phyloP scores from a whole-genome alignment of 2,329 filamentous ascomycete genomes.

The Aspergillus oerlinghausenensis region DNA sequence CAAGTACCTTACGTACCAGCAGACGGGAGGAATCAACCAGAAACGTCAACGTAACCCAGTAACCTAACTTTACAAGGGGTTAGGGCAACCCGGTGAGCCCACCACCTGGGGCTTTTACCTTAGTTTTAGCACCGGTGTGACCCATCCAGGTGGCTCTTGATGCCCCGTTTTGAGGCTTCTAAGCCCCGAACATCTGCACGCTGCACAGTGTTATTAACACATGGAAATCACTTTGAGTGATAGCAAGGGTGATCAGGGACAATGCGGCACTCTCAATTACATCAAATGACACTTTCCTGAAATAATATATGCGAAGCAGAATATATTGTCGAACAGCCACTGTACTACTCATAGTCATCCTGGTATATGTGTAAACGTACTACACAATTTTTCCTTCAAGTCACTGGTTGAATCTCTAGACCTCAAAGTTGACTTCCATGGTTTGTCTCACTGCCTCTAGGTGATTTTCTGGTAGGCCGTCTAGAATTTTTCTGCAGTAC shows the following conservation, averaged over 20 bases:
- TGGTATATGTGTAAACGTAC: neutral
- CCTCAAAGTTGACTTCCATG: neutral
- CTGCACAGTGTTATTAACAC: neutral
- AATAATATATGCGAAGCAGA: neutral
- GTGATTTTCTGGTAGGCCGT: neutral
- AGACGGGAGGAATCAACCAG: neutral
- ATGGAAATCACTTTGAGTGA: neutral
- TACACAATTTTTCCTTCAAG: neutral
- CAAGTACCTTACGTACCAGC: neutral
- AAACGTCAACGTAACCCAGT: neutral
- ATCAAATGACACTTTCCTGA: neutral
- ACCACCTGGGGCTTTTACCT: slow-evolving; percentile 1
- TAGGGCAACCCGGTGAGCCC: neutral
- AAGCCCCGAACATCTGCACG: neutral
- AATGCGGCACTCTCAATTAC: neutral
- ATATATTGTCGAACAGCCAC: neutral
- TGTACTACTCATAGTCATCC: neutral
- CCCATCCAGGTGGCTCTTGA: slow-evolving; percentile 3
- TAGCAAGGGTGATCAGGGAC: neutral
- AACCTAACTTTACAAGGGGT: neutral
- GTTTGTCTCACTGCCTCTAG: neutral
- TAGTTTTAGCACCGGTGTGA: neutral
- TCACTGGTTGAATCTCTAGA: neutral
- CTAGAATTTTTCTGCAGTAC: neutral
- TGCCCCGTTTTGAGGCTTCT: neutral